phyloP scores from a whole-genome alignment of 805 yeast genomes.

The Candida hispaniensis region DNA sequence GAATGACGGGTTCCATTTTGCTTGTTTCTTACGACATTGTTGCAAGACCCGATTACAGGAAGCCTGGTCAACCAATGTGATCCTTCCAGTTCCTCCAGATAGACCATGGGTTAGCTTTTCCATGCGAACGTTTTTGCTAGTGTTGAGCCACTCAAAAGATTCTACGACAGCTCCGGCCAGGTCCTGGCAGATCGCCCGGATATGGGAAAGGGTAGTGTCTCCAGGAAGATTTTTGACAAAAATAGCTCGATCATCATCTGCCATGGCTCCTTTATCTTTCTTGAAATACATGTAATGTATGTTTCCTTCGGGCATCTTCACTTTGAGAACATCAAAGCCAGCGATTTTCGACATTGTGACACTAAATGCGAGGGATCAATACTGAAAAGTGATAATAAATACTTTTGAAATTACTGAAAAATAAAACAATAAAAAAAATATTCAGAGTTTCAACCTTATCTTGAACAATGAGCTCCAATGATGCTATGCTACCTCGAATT shows the following conservation, averaged over 20 bases:
- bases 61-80: conserved; percentile 63
- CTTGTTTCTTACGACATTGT: conserved; percentile 43
- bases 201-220: conserved; percentile 39
- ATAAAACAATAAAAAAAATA: too few species aligned
- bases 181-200: conserved; percentile 46
- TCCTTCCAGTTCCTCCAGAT: conserved; percentile 38
- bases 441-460: too few species aligned
- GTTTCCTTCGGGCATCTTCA: conserved; percentile 20
- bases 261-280: conserved; percentile 38
- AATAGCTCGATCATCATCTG: conserved; percentile 39
- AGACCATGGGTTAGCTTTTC: conserved; percentile 13
- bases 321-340: conserved; percentile 14
- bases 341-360: conserved; percentile 1
- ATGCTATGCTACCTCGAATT: too few species aligned
- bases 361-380: conserved; percentile 1
- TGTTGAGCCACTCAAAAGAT: conserved; percentile 17
- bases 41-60: conserved; percentile 53
- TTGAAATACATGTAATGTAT: conserved; percentile 55
- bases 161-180: conserved; percentile 37
- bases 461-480: too few species aligned
- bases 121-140: conserved; percentile 24
- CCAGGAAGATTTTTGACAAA: conserved; percentile 72
- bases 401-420: neutral
- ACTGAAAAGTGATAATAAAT: neutral
- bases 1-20: conserved; percentile 27